These are phyloP conservation scores for Pyricularia pennisetigena DNA, from an alignment of 2,329 filamentous ascomycete genomes.

Conservation along the genomic window DNA sequence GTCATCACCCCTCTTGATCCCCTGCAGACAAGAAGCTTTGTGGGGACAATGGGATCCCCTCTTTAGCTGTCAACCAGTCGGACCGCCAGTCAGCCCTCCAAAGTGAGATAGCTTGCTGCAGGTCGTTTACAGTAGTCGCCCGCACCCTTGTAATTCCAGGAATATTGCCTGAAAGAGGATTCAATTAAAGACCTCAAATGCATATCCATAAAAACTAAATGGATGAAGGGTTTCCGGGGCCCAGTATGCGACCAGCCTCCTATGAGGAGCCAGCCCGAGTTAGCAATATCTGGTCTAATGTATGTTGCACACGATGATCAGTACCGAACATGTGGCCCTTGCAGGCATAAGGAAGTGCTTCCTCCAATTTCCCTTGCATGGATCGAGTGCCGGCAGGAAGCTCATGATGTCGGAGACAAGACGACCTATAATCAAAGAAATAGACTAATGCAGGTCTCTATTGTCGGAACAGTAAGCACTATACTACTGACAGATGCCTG, in stretches of 20 bases:
- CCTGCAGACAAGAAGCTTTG: background rate
- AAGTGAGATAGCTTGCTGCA: background rate
- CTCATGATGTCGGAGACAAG: background rate
- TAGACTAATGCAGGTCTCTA: too few species aligned
- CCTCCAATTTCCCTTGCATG: background rate
- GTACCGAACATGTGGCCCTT: background rate
- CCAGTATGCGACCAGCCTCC: background rate
- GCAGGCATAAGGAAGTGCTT: background rate
- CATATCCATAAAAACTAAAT: background rate
- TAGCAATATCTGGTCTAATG: background rate
- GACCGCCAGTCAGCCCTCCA: background rate
- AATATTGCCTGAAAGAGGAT: background rate
- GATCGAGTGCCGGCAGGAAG: background rate
- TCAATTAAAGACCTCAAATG: background rate
- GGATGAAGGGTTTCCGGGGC: background rate
- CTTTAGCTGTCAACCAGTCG: slow-evolving; percentile 2
- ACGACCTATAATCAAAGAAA: background rate
- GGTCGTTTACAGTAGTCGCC: background rate
- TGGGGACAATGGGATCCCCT: background rate
- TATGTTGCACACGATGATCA: background rate
- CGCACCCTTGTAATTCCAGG: background rate
- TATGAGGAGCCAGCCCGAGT: background rate
- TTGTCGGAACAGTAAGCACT: background rate
- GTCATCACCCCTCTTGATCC: slow-evolving; percentile 2
- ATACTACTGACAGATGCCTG: background rate